Base-by-base conservation (phyloP, 192 early-diverging fungal genomes). In the Entrophospora sp. region DNA sequence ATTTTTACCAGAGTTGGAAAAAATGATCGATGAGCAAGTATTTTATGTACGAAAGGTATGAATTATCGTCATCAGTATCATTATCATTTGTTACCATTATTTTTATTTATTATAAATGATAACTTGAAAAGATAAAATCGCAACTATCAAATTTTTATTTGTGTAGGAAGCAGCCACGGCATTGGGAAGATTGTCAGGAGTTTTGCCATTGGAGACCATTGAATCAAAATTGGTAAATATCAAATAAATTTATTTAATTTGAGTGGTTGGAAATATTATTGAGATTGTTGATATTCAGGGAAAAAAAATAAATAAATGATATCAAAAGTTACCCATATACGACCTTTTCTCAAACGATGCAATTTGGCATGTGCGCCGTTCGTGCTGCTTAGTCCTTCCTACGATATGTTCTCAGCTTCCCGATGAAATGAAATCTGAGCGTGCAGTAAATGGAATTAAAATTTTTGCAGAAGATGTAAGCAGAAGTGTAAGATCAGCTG, bases 351-450 rank as follows among this genome's bases (percentile, higher is more conserved):
- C 75, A 20, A 72, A 68, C 30, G 80, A 84, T 53, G 70, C 76
- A 3, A 84, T 78, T 36, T 84, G 83, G 83, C 83, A 84, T 40
- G 77, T 82, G 18, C 77, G 83, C 43, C 71, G 79, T 13, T 78
- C 83, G 3, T 82, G 80, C 37, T 73, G 77, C n/a, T 68, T 77
- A 13, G 71, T 78, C 1, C 56, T 84, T 12, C 75, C 80, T 0
- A 63, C 72, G 22, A 64, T 84, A 31, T 77, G 79, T 46, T 66
- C 55, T 14, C 75, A 75, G 4, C 52, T 84, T 27, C 79, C 80
- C 5, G 38, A 46, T 9, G 83, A 84, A 16, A 57, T 77, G 63
- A 78, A 72, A 37, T 53, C 71, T 1, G 61, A 56, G 5, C 66
- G 77, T 7, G 80, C 76, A 0, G 73, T 79, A 20, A 77, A 81